Percentiles rank a stretch among this genome's conserved stretches.
These are phyloP conservation scores for Berkeleyomyces rouxiae DNA, from an alignment of 2,329 filamentous ascomycete genomes.

Conservation along the genomic window DNA sequence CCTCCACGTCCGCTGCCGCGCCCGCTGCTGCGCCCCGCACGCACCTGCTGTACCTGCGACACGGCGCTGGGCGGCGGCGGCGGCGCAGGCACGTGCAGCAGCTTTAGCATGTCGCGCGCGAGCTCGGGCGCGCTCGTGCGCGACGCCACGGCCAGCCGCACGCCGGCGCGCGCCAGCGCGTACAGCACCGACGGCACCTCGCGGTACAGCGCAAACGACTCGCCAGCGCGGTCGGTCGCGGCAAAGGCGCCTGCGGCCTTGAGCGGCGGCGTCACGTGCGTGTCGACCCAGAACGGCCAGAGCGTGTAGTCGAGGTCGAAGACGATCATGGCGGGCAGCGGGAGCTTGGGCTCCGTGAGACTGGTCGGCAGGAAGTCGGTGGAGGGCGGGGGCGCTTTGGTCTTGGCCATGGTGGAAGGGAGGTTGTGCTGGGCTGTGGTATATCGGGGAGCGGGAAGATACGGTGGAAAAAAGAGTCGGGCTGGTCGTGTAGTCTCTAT, in stretches of 20 bases:
- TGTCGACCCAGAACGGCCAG: constrained; percentile 99
- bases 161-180: constrained; percentile 31
- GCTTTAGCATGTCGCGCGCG: constrained; percentile 62
- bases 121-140: constrained; percentile 67
- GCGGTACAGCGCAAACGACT: constrained; percentile 52
- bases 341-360: constrained; percentile 37
- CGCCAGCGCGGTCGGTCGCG: constrained; percentile 40
- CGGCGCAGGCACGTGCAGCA: constrained; percentile 42
- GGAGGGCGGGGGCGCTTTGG: constrained; percentile 16
- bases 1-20: constrained; percentile 14
- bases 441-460: neutral
- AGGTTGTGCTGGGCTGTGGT: neutral
- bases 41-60: neutral
- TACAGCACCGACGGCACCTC: constrained; percentile 53
- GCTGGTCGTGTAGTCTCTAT: too few relatives aligned
- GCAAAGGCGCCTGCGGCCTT: constrained; percentile 27
- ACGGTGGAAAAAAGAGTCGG: neutral
- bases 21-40: neutral
- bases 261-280: constrained; percentile 65
- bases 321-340: constrained; percentile 67
- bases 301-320: constrained; percentile 97
- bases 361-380: constrained; percentile 23
- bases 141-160: constrained; percentile 56
- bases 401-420: constrained; percentile 11
- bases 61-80: constrained; percentile 16